A percentile compares a stretch with the other conserved stretches of the same genome.
Conservation (phyloP, 495 filamentous ascomycete genomes). For the Apodospora peruviana region DNA sequence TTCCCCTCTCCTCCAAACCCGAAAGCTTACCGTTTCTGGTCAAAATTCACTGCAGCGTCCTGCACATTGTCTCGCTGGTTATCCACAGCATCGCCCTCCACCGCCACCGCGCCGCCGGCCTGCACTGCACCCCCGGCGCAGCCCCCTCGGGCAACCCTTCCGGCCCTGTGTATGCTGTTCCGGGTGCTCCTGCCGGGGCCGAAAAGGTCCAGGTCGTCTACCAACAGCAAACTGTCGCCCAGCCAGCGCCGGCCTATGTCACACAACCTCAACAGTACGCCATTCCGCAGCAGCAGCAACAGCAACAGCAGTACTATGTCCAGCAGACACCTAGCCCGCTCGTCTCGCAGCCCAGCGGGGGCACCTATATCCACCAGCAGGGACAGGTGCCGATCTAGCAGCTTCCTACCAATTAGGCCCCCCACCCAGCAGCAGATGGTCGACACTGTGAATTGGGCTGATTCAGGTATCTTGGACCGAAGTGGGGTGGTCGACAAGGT, state of each 20-base stretch:
- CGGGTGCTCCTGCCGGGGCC: not conserved
- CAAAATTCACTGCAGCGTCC: conserved; percentile 19
- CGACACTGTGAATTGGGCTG: too few species aligned
- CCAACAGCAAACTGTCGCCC: not conserved
- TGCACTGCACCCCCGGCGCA: conserved; percentile 28
- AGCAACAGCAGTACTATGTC: conserved; percentile 11
- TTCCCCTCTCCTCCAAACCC: too few species aligned
- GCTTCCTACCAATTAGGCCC: too few species aligned
- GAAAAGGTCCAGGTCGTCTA: too few species aligned
- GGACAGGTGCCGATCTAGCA: not conserved
- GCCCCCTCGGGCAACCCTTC: not conserved
- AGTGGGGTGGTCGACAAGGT: too few species aligned
- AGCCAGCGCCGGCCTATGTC: not conserved
- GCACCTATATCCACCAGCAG: conserved; percentile 14
- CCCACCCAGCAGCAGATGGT: too few species aligned
- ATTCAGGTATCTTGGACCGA: too few species aligned
- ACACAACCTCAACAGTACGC: conserved; percentile 10
- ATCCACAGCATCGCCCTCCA: conserved; percentile 35
- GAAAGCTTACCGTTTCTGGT: too few species aligned
- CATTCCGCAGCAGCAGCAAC: conserved; percentile 5
- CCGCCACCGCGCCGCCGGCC: conserved; percentile 40
- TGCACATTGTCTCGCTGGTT: conserved; percentile 33
- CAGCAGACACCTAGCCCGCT: conserved; percentile 12
- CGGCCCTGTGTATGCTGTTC: not conserved
- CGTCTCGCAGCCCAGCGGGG: conserved; percentile 14